Base-by-base conservation (phyloP, 495 filamentous ascomycete genomes). In the Hypoxylon rickii region DNA sequence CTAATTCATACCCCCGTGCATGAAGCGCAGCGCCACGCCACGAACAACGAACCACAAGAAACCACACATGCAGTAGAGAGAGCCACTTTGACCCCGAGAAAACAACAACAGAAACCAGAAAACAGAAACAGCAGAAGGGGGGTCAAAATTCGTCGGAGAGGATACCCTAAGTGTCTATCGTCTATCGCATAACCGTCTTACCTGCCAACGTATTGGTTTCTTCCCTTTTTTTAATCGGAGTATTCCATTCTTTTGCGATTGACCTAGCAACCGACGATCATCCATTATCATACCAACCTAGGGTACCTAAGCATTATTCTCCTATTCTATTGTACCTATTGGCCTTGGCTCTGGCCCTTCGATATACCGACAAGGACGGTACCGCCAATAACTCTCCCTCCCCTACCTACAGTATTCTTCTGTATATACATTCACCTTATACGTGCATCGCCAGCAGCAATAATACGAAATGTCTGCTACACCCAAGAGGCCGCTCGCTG, bases 401-500 rank as follows among this genome's bases (percentile, higher is more conserved):
- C n/a, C n/a, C n/a, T 36, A 36, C 48, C 17, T 50, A 13, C 12
- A 52, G 51, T 48, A 31, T 22, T 52, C 29, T 42, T 50, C 53
- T 54, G 59, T 54, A 54, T 46, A 63, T 57, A 63, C 42, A 26
- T 44, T 48, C 22, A 32, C 32, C 49, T 44, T 45, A 31, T 52
- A 44, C 8, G 29, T 37, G 38, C 32, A 52, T 36, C 26, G 20
- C 22, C 43, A 20, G 10, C 36, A 45, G 31, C 16, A 24, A 22
- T 20, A 26, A 33, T 8, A 44, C 16, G 43, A 49, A 51, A 72
- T 72, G 69, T 68, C 69, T 61, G 70, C 76, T 40, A 69, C 67
- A 63, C 70, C 72, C 18, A 73, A 70, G 54, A 79, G 76, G 70
- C 66, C 76, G 74, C 63, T 68, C 57, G 21, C 74, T 61, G 57